Evolutionary conservation across 108 stramenopile species (phyloP).

Genomic region (Cyclotella atomus): DNA sequence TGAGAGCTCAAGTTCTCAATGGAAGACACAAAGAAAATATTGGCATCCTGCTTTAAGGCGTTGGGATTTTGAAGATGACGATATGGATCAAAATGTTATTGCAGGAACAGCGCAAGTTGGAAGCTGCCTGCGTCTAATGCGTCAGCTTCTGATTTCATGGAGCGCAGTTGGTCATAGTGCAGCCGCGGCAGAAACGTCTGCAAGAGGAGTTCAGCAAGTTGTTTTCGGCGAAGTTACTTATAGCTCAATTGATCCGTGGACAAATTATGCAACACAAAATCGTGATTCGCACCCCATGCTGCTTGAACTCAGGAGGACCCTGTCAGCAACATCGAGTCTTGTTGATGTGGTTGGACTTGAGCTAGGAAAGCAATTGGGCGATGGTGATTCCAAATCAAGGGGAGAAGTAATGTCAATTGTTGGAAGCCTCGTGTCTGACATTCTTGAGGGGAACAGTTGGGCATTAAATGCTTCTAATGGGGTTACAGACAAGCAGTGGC

Average conservation of each 20-base stretch:
- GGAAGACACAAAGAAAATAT: slow-evolving; percentile 48
- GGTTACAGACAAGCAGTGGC: slow-evolving; percentile 63
- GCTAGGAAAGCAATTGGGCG: slow-evolving; percentile 39
- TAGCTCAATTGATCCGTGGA: slow-evolving; percentile 72
- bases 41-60: slow-evolving; percentile 78
- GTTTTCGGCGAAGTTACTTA: slow-evolving; percentile 79
- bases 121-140: slow-evolving; percentile 67
- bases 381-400: slow-evolving; percentile 46
- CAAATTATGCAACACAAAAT: slow-evolving; percentile 48
- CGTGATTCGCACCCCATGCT: slow-evolving; percentile 76
- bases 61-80: slow-evolving; percentile 85
- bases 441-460: slow-evolving; percentile 77
- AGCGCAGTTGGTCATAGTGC: slow-evolving; percentile 85
- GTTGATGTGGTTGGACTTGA: slow-evolving; percentile 61
- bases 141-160: slow-evolving; percentile 88
- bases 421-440: slow-evolving; percentile 64
- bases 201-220: slow-evolving; percentile 71
- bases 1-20: slow-evolving; percentile 52
- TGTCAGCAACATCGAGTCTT: slow-evolving; percentile 73
- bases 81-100: slow-evolving; percentile 18
- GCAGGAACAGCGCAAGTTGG: slow-evolving; percentile 43
- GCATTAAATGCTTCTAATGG: slow-evolving; percentile 24
- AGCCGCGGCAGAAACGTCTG: slow-evolving; percentile 76
- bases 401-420: slow-evolving; percentile 48
- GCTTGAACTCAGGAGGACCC: slow-evolving; percentile 74